phyloP scores from a whole-genome alignment of 2,329 filamentous ascomycete species.

The Talaromyces piceae region DNA sequence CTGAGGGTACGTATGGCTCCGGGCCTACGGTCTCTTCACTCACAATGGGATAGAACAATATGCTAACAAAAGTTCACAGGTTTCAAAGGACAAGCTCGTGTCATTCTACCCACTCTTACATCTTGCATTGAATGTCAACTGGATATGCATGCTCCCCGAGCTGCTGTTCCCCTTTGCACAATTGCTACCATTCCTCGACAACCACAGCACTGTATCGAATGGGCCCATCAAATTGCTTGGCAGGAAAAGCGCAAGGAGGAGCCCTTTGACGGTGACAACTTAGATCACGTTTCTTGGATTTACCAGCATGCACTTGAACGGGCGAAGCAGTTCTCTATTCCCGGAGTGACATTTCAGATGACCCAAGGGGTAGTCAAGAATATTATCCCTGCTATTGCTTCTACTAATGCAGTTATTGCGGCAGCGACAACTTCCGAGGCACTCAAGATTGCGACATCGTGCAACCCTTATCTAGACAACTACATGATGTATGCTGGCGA shows the following conservation, averaged over 20 bases:
- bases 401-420: slow-evolving; percentile 93
- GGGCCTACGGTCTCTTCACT: neutral
- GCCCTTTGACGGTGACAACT: slow-evolving; percentile 86
- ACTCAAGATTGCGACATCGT: slow-evolving; percentile 80
- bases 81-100: slow-evolving; percentile 93
- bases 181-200: slow-evolving; percentile 93
- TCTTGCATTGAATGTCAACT: slow-evolving; percentile 98
- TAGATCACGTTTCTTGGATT: slow-evolving; percentile 95
- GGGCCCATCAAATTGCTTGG: slow-evolving; percentile 98
- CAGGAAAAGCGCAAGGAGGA: slow-evolving; percentile 77
- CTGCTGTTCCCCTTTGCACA: slow-evolving; percentile 93
- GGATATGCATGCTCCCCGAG: slow-evolving; percentile 95
- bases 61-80: slow-evolving; percentile 38
- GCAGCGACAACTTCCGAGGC: slow-evolving; percentile 95
- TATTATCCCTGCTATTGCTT: slow-evolving; percentile 97
- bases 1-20: slow-evolving; percentile 62
- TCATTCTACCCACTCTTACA: slow-evolving; percentile 84
- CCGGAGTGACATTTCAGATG: slow-evolving; percentile 87
- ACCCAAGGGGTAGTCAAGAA: slow-evolving; percentile 99
- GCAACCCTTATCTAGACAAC: slow-evolving; percentile 77
- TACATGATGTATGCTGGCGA: slow-evolving; percentile 99
- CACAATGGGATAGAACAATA: neutral
- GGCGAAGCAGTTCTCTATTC: slow-evolving; percentile 80
- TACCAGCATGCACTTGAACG: slow-evolving; percentile 76
- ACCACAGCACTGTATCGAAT: slow-evolving; percentile 96